Conservation (phyloP, 306 rosid genomes). For the Biancaea sappan region DNA sequence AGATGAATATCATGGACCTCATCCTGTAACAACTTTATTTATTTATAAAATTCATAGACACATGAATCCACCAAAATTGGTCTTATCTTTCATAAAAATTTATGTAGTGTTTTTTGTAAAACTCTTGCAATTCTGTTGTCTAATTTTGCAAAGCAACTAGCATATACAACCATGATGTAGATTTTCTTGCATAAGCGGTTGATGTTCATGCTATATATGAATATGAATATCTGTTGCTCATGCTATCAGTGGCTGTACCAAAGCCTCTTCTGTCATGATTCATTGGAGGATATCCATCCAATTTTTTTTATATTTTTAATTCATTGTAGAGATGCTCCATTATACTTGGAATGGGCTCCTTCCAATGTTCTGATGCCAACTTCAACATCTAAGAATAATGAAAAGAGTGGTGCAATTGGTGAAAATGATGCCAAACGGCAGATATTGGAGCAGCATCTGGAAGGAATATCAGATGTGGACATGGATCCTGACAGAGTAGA, state of each 20-base stretch:
- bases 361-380: constrained; percentile 61
- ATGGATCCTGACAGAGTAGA: constrained; percentile 88
- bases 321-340: constrained; percentile 77
- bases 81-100: background rate
- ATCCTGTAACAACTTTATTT: background rate
- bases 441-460: constrained; percentile 63
- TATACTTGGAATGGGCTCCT: constrained; percentile 98
- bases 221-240: background rate
- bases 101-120: background rate
- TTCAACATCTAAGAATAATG: constrained; percentile 48
- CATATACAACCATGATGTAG: background rate
- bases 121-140: background rate
- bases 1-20: background rate
- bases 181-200: background rate
- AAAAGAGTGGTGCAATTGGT: constrained; percentile 46
- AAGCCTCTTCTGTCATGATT: constrained; percentile 16
- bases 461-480: constrained; percentile 63
- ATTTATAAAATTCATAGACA: background rate
- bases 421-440: constrained; percentile 68
- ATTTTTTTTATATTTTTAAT: constrained; percentile 11
- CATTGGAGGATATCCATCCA: constrained; percentile 27
- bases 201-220: background rate
- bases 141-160: background rate
- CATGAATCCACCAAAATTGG: background rate
- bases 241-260: constrained; percentile 17